phyloP scores from a whole-genome alignment of 805 yeast species.

The Phaffomyces thermotolerans region DNA sequence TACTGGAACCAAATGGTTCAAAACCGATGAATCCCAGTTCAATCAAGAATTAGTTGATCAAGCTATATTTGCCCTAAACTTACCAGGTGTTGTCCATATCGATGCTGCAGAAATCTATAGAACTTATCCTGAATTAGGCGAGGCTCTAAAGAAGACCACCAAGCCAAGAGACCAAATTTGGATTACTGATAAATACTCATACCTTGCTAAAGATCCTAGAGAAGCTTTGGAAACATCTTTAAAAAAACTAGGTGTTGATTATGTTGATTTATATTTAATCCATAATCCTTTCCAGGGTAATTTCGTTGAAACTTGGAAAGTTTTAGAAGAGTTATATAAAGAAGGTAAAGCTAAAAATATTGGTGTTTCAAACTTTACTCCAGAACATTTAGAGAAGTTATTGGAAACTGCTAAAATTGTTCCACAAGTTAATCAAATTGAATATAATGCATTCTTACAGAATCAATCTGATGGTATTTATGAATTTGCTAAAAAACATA shows the following conservation, averaged over 20 bases:
- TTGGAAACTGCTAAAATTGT: conserved; percentile 30
- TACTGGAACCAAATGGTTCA: conserved; percentile 54
- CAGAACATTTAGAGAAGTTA: conserved; percentile 37
- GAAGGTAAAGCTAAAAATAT: conserved; percentile 49
- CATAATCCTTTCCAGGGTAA: conserved; percentile 39
- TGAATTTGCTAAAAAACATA: conserved; percentile 41
- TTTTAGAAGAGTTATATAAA: conserved; percentile 39
- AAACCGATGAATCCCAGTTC: conserved; percentile 23
- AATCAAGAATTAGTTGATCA: conserved; percentile 28
- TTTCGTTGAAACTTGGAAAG: conserved; percentile 45
- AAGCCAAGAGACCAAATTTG: conserved; percentile 43
- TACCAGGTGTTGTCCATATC: conserved; percentile 46
- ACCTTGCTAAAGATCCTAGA: conserved; percentile 30
- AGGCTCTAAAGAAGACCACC: conserved; percentile 35
- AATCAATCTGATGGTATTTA: conserved; percentile 57
- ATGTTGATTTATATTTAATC: conserved; percentile 46
- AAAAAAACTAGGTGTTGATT: conserved; percentile 33
- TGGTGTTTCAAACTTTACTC: conserved; percentile 56
- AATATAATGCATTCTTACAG: conserved; percentile 57
- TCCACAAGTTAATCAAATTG: conserved; percentile 60
- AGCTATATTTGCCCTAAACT: conserved; percentile 25
- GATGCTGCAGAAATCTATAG: conserved; percentile 54
- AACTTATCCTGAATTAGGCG: conserved; percentile 47
- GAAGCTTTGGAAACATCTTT: conserved; percentile 34
- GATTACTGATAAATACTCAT: conserved; percentile 47